Conservation (phyloP, 768 basidiomycete species). For the Suillus decipiens region DNA sequence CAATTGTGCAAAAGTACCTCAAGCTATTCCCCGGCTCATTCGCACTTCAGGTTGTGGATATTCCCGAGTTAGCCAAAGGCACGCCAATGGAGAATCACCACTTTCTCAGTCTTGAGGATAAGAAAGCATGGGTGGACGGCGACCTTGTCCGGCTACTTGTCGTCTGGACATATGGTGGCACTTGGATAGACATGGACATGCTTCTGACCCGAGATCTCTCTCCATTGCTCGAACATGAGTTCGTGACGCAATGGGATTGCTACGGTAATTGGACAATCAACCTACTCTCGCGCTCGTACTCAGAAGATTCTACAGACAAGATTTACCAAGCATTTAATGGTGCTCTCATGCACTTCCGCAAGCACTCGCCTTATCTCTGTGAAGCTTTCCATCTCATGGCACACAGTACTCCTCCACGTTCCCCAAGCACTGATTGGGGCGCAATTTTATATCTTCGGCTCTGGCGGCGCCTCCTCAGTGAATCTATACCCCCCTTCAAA, state of each 20-base stretch:
- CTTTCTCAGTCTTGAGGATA: constrained; percentile 64
- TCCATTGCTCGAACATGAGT: constrained; percentile 90
- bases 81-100: constrained; percentile 72
- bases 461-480: constrained; percentile 80
- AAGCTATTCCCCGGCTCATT: constrained; percentile 69
- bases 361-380: constrained; percentile 93
- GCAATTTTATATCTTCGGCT: constrained; percentile 88
- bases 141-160: constrained; percentile 88
- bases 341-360: constrained; percentile 90
- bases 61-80: constrained; percentile 64
- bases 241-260: constrained; percentile 98
- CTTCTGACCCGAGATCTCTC: constrained; percentile 84
- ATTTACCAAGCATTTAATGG: constrained; percentile 83
- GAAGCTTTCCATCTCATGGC: constrained; percentile 94
- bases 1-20: constrained; percentile 62
- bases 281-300: constrained; percentile 3
- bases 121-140: constrained; percentile 92
- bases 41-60: constrained; percentile 65
- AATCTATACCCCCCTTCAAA: constrained; percentile 80
- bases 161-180: constrained; percentile 86
- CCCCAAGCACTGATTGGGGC: constrained; percentile 92
- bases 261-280: constrained; percentile 58
- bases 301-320: constrained; percentile 51
- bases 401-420: constrained; percentile 67
- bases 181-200: constrained; percentile 98